Base-by-base conservation (phyloP, 306 rosid genomes). In the Pachyrhizus erosus region DNA sequence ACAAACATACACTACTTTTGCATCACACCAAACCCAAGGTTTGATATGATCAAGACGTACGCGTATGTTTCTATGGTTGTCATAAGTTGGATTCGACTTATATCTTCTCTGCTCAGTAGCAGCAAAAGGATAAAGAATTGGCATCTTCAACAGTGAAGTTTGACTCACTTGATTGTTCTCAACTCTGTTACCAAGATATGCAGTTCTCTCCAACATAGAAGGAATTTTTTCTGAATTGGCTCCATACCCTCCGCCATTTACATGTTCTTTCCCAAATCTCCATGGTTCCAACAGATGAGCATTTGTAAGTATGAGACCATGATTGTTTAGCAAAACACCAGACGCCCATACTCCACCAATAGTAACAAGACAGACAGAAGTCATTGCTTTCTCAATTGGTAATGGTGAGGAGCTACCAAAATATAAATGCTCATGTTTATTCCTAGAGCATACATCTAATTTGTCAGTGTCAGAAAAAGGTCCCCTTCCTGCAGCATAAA, bases 281-380 rank as follows among this genome's bases (percentile, higher is more conserved):
- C 97, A 93, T 7, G 98, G 98, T 80, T 96, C 97, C 82, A 96
- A 83, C 80, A 93, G 86, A 79, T 96, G 98, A 40, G 98, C 99
- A 87, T 96, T 96, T 37, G 99, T 96, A 65, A 96, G 96, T 87
- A 96, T 78, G 80, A 96, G 90, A 83, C 99, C 99, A 81, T 89
- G 87, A 79, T 70, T 68, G 82, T 93, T 96, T 42, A 96, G 87
- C 85, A 96, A 46, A 84, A 93, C 86, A 34, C 99, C 99, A 75
- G 96, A 93, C 71, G 99, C 98, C 98, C 99, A 96, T 51, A 87
- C 92, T 83, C 98, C 98, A 65, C 91, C 97, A 37, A 89, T 80
- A 77, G 96, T 93, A 81, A 96, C 80, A 81, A 96, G 98, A 86
- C 99, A 96, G 73, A 96, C 82, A 80, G 96, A 89, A 75, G 86